These are phyloP conservation scores for Striga asiatica DNA, from an alignment of 257 asterid genomes.

Conservation along the genomic window DNA sequence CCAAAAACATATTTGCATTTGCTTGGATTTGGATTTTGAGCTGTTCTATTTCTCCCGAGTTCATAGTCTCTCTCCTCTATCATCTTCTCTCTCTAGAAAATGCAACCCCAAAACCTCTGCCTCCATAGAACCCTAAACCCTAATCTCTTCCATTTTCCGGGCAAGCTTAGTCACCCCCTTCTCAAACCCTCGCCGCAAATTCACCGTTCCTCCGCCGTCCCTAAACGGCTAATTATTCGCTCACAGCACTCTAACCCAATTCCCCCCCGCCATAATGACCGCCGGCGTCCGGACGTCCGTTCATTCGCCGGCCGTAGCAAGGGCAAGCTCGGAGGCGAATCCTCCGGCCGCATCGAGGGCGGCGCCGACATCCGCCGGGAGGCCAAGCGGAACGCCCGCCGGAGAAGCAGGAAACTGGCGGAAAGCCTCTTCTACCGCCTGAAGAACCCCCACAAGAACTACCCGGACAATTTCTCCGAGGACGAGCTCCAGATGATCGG, in stretches of 20 bases:
- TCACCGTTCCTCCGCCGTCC: conserved; percentile 12
- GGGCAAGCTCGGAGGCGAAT: conserved; percentile 44
- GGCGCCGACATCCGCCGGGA: conserved; percentile 56
- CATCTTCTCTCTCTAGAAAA: conserved; percentile 17
- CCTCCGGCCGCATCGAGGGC: conserved; percentile 74
- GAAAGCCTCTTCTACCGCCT: conserved; percentile 74
- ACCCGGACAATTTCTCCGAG: conserved; percentile 71
- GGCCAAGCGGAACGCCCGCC: conserved; percentile 63
- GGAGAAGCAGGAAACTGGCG: conserved; percentile 45
- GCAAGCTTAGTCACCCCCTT: conserved; percentile 35
- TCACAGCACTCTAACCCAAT: conserved; percentile 12
- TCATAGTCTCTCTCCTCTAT: too few relatives aligned
- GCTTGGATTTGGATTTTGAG: too few relatives aligned
- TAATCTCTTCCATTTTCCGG: conserved; percentile 13
- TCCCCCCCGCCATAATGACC: conserved; percentile 20
- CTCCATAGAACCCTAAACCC: conserved; percentile 51
- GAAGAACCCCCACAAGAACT: conserved; percentile 73
- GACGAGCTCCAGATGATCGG: conserved; percentile 96
- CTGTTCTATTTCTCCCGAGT: too few relatives aligned
- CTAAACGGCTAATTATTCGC: conserved; percentile 19
- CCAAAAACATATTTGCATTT: too few relatives aligned
- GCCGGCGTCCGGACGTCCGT: conserved; percentile 38
- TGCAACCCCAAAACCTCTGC: conserved; percentile 44
- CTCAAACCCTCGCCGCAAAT: conserved; percentile 15
- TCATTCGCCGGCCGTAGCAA: conserved; percentile 80